Base-by-base conservation (phyloP, 257 asterid genomes). In the Petrea volubilis region DNA sequence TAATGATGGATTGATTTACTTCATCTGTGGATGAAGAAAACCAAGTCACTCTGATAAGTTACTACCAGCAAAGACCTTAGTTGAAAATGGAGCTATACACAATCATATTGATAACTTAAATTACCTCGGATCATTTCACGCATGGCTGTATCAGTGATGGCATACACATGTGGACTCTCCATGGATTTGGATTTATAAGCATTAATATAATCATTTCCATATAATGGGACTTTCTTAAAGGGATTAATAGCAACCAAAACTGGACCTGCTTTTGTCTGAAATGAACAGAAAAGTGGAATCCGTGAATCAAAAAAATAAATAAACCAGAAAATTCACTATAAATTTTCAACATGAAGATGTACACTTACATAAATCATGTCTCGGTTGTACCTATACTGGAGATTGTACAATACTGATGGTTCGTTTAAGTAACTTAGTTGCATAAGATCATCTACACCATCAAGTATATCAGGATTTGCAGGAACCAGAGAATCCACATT, bases 241-340 rank as follows among this genome's bases (percentile, higher is more conserved):
- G 99, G 99, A 80, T 95, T 95, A 74, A 95, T 69, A 15, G 99
- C 99, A 69, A 95, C 97, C 79, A 95, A 80, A 63, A 95, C 95
- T 58, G 99, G 99, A 51, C 99, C 99, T 60, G 99, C 99, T 88
- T 92, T 95, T 67, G 98, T 92, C 99, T 95, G 81, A 65, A 86
- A 77, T 74, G 21, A 67, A 73, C 57, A 71, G 61, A 55, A 66
- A 68, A 51, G 71, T 24, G 70, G 68, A 71, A 77, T 67, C 51
- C 74, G 76, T 49, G 47, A 49, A 52, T 74, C 41, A 60, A 61
- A 13, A 50, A 58, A 70, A 68, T 44, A 65, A 41, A 60, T 60
- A 62, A 84, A 71, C 51, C 60, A 51, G 68, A 25, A 64, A 67
- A 41, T 47, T 33, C 63, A 50, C 73, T 67, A 51, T 49, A 38